Evolutionary conservation across 2,329 filamentous ascomycete species (phyloP).

Genomic region (Thermothelomyces thermophilus): DNA sequence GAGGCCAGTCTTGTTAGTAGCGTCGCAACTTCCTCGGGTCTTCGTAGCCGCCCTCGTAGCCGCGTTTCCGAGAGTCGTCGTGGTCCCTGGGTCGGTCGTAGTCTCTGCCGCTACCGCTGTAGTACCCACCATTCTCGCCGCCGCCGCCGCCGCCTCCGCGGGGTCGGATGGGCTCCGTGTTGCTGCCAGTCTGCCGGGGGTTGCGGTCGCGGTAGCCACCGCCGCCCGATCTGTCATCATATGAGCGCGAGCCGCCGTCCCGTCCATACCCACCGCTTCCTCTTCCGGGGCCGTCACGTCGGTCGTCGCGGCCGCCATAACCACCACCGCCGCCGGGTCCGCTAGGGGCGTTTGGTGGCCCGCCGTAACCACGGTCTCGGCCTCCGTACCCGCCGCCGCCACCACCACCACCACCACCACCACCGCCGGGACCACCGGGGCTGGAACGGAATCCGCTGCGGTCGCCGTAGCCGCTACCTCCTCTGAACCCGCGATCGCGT

Average conservation of each 20-base stretch:
- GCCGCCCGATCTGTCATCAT: slow-evolving; percentile 41
- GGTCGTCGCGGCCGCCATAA: slow-evolving; percentile 39
- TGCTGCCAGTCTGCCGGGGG: slow-evolving; percentile 40
- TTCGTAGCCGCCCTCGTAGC: slow-evolving; percentile 76
- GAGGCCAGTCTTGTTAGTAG: slow-evolving; percentile 43
- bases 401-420: slow-evolving; percentile 34
- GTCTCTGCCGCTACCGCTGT: slow-evolving; percentile 39
- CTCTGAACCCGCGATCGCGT: slow-evolving; percentile 39
- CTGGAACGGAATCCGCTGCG: slow-evolving; percentile 30
- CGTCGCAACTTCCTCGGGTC: slow-evolving; percentile 63
- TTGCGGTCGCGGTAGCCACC: slow-evolving; percentile 46
- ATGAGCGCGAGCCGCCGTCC: slow-evolving; percentile 33
- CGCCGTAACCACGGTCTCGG: slow-evolving; percentile 53
- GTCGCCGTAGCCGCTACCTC: slow-evolving; percentile 34
- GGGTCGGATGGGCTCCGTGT: slow-evolving; percentile 27
- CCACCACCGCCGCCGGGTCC: slow-evolving; percentile 49
- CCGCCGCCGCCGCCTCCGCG: slow-evolving; percentile 36
- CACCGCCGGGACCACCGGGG: slow-evolving; percentile 39
- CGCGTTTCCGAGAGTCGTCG: slow-evolving; percentile 58
- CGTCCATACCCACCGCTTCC: slow-evolving; percentile 40
- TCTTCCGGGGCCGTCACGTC: slow-evolving; percentile 38
- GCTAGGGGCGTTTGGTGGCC: slow-evolving; percentile 42
- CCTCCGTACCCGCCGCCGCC: slow-evolving; percentile 35
- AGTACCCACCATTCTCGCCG: slow-evolving; percentile 30
- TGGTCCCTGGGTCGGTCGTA: slow-evolving; percentile 42